phyloP scores from a whole-genome alignment of 352 stramenopile species.

The Hyaloperonospora arabidopsidis region DNA sequence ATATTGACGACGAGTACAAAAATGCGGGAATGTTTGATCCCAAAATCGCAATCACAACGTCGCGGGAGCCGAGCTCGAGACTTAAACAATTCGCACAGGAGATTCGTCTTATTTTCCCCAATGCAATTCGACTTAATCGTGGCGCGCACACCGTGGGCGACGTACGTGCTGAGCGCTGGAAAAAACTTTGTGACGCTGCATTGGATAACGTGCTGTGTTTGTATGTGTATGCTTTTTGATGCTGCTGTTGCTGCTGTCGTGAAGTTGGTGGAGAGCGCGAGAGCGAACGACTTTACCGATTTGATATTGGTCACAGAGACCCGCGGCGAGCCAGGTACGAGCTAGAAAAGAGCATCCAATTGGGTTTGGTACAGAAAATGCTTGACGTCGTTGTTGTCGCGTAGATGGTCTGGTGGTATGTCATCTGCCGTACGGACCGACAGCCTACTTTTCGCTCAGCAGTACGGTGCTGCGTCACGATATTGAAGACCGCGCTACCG shows the following conservation, averaged over 20 bases:
- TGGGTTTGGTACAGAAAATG: background rate
- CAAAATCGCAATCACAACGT: slow-evolving; percentile 98
- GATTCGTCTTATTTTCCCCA: slow-evolving; percentile 97
- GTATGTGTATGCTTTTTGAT: background rate
- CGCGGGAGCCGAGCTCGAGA: slow-evolving; percentile 91
- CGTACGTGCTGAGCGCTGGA: slow-evolving; percentile 27
- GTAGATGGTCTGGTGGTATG: slow-evolving; percentile 96
- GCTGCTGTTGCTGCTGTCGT: slow-evolving; percentile 17
- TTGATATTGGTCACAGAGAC: slow-evolving; percentile 98
- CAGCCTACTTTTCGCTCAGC: slow-evolving; percentile 96
- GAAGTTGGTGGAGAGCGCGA: slow-evolving; percentile 94
- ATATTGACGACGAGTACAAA: slow-evolving; percentile 99
- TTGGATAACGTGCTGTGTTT: background rate
- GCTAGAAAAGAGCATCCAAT: background rate
- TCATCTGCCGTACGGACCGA: slow-evolving; percentile 98
- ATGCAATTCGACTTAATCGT: slow-evolving; percentile 96
- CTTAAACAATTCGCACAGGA: slow-evolving; percentile 99
- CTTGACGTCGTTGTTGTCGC: slow-evolving; percentile 4
- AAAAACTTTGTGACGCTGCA: too few relatives aligned
- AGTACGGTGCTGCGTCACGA: slow-evolving; percentile 97
- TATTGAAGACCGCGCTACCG: slow-evolving; percentile 92
- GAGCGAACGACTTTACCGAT: slow-evolving; percentile 96
- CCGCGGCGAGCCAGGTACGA: slow-evolving; percentile 90
- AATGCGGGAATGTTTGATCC: slow-evolving; percentile 95
- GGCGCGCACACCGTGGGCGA: slow-evolving; percentile 91